Evolutionary conservation across 768 basidiomycete species (phyloP), one percentile per base, ranked within the genome.

Genomic region (Mycena filopes): DNA sequence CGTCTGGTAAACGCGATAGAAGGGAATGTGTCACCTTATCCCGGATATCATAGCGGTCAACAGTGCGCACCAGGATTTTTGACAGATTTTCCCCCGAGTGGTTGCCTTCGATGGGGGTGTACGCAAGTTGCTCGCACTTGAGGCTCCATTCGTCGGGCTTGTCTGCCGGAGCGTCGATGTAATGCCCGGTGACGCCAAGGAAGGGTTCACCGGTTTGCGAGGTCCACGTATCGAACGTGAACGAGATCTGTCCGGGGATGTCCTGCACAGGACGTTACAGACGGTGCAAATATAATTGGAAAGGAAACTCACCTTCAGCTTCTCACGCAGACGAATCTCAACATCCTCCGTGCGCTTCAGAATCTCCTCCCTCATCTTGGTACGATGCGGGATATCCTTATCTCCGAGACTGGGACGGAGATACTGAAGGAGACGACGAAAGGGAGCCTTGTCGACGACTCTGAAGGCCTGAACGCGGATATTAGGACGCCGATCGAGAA

Each of bases 191-290:
- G n/a, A 72, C 41, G 4, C 56, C 68, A 11, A 72, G 16, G 42
- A 68, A 69, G 1, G 70, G 70, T 8, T 69, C 58, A 15, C 70
- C 58, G 9, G 60, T 53, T n/a, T 64, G 50, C 15, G 65, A 67
- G 40, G 48, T 65, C 71, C 71, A 64, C 16, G 50, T 50, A 63
- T 72, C 65, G n/a, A 69, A 60, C 0, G 63, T 72, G 10, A 66
- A 41, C 16, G 45, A 65, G 18, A 63, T 9, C 25, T 9, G 45
- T 8, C 48, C 15, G 3, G 38, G 38, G 10, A 46, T 40, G 7
- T 12, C 21, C 38, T 48, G 18, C 23, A 18, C 12, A 33, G 33
- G 16, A 36, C 31, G 10, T 43, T 40, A 43, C 33, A 12, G 20
- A 29, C 31, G 5, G 20, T 31, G 46, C n/a, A n/a, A 49, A 23